These are phyloP conservation scores for Aspergillus steynii DNA, from an alignment of 495 filamentous ascomycete genomes.

Conservation along the genomic window DNA sequence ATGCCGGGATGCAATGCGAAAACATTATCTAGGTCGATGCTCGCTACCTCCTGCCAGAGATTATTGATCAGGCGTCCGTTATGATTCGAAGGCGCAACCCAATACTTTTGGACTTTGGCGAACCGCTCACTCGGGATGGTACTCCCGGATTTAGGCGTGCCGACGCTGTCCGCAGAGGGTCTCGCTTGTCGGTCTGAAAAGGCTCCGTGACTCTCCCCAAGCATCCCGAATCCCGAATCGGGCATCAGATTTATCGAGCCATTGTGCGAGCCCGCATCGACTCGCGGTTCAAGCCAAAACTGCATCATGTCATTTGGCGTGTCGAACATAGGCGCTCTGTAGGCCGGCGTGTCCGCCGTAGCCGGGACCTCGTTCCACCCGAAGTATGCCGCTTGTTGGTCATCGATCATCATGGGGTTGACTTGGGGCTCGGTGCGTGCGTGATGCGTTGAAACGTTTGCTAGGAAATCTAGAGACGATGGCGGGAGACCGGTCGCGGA, in stretches of 20 bases:
- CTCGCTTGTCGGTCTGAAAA: conserved; percentile 27
- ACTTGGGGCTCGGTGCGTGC: conserved; percentile 34
- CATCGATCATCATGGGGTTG: conserved; percentile 38
- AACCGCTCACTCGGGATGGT: conserved; percentile 51
- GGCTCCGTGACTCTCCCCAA: conserved; percentile 28
- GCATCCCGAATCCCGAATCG: conserved; percentile 33
- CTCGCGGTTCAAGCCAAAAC: conserved; percentile 42
- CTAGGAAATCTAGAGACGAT: conserved; percentile 41
- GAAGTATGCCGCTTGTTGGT: conserved; percentile 31
- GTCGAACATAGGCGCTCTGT: conserved; percentile 29
- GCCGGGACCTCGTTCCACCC: conserved; percentile 37
- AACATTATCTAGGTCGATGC: conserved; percentile 44
- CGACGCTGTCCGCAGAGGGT: conserved; percentile 29
- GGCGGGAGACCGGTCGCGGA: conserved; percentile 23
- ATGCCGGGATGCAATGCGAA: conserved; percentile 37
- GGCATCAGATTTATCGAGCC: conserved; percentile 36
- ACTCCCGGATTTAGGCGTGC: conserved; percentile 26
- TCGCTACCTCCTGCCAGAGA: conserved; percentile 48
- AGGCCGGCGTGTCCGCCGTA: conserved; percentile 23
- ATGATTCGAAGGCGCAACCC: conserved; percentile 45
- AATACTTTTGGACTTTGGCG: conserved; percentile 49
- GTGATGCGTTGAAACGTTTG: conserved; percentile 42
- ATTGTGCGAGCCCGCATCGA: conserved; percentile 36
- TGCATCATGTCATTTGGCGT: conserved; percentile 41
- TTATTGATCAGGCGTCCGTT: conserved; percentile 49